Evolutionary conservation across 2,329 filamentous ascomycete species (phyloP).

Genomic region (Colletotrichum lindemuthianum): DNA sequence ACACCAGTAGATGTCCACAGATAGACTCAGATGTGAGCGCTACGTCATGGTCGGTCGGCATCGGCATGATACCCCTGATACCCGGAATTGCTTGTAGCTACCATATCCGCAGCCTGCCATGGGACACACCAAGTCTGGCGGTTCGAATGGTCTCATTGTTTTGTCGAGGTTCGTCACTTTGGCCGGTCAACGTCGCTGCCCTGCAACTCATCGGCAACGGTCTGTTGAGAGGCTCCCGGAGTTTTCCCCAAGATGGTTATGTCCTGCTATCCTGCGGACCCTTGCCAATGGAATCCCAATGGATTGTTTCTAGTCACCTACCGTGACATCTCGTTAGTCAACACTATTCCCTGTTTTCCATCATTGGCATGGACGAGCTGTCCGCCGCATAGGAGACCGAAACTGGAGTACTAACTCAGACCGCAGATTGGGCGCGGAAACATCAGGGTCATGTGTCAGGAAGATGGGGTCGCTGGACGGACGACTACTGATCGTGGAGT

Average conservation of each 20-base stretch:
- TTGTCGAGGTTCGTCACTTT: background rate
- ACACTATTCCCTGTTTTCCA: constrained; percentile 25
- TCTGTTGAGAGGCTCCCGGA: background rate
- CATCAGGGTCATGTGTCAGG: too few species aligned
- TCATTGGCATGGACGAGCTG: background rate
- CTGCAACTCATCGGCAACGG: background rate
- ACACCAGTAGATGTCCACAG: constrained; percentile 8
- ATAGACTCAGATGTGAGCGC: background rate
- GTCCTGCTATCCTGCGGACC: background rate
- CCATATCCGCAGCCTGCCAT: constrained; percentile 29
- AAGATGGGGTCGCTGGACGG: too few species aligned
- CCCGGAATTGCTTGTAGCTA: constrained; percentile 6
- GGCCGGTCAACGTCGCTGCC: background rate
- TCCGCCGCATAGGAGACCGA: constrained; percentile 13
- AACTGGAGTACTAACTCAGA: constrained; percentile 22
- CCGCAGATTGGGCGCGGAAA: too few species aligned
- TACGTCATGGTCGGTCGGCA: background rate
- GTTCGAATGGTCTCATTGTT: constrained; percentile 3
- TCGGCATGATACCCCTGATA: constrained; percentile 1
- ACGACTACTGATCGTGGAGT: too few species aligned
- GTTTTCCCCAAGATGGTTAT: background rate
- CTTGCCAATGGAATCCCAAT: background rate
- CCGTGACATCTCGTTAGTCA: constrained; percentile 32
- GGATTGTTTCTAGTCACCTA: constrained; percentile 9
- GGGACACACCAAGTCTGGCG: constrained; percentile 33